These are phyloP conservation scores for Yamadazyma blattariae DNA, from an alignment of 1,139 yeast species.

Conservation along the genomic window DNA sequence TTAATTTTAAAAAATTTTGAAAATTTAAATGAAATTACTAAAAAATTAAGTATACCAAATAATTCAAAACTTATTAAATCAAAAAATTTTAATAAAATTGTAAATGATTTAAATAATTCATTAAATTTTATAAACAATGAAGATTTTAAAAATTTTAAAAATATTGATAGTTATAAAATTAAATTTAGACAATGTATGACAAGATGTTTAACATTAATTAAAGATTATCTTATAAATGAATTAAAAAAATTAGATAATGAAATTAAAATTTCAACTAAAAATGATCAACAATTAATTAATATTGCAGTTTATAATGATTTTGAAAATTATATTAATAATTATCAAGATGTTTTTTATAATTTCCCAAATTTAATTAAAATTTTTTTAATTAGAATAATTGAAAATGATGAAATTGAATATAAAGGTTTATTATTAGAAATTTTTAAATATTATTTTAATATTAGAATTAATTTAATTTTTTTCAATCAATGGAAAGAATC, in stretches of 20 bases:
- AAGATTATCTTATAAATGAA: slow-evolving; percentile 59
- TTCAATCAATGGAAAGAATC: slow-evolving; percentile 19
- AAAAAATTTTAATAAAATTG: slow-evolving; percentile 51
- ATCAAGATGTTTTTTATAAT: slow-evolving; percentile 19
- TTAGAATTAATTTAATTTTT: slow-evolving; percentile 47
- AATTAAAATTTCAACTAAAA: slow-evolving; percentile 27
- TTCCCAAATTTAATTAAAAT: slow-evolving; percentile 49
- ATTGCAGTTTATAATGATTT: slow-evolving; percentile 53
- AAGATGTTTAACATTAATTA: slow-evolving; percentile 72
- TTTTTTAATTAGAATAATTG: slow-evolving; percentile 46
- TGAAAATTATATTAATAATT: slow-evolving; percentile 25
- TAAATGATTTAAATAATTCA: slow-evolving; percentile 58
- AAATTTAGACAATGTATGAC: slow-evolving; percentile 85
- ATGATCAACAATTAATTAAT: slow-evolving; percentile 22
- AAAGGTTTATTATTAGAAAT: slow-evolving; percentile 69
- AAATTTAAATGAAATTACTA: slow-evolving; percentile 65
- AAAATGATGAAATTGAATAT: slow-evolving; percentile 60
- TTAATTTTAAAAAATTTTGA: slow-evolving; percentile 61
- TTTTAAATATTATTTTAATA: slow-evolving; percentile 56
- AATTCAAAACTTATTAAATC: slow-evolving; percentile 29
- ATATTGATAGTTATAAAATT: slow-evolving; percentile 65
- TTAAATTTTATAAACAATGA: slow-evolving; percentile 36
- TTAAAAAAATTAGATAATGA: slow-evolving; percentile 48
- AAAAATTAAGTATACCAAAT: slow-evolving; percentile 60
- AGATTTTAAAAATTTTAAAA: slow-evolving; percentile 47